phyloP scores from a whole-genome alignment of 768 basidiomycete species.

The Russula dissimulans region DNA sequence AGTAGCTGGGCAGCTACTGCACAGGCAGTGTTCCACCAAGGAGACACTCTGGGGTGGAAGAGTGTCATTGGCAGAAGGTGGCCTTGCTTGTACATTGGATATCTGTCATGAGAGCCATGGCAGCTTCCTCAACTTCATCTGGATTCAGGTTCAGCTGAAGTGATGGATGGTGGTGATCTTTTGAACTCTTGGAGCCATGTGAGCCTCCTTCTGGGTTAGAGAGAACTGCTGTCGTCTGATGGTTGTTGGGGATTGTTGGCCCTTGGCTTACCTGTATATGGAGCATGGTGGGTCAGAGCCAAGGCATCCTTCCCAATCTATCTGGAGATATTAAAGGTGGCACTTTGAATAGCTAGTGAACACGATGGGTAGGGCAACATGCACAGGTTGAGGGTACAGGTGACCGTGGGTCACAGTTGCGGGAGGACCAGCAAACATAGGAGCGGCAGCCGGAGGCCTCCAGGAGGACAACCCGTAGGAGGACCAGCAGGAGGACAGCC shows the following conservation, averaged over 20 bases:
- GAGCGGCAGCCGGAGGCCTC: too few species aligned
- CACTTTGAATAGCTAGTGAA: accelerated
- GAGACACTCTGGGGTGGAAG: background rate
- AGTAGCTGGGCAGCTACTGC: background rate
- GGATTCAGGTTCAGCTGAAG: background rate
- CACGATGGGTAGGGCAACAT: too few species aligned
- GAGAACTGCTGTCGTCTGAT: background rate
- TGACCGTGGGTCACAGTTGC: too few species aligned
- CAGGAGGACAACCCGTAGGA: too few species aligned
- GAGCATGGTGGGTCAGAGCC: background rate
- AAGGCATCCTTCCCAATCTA: background rate
- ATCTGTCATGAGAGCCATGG: background rate
- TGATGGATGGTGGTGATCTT: accelerated
- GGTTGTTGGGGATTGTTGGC: accelerated
- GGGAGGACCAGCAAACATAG: too few species aligned
- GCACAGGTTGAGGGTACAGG: too few species aligned
- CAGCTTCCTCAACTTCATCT: background rate
- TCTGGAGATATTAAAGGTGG: background rate
- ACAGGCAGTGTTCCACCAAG: background rate
- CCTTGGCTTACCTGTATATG: background rate
- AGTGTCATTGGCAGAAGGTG: background rate
- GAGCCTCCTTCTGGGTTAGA: background rate
- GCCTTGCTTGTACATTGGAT: background rate
- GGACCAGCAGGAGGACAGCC: too few species aligned
- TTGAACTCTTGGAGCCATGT: too few species aligned